These are phyloP conservation scores for Prototheca wickerhamii DNA, from an alignment of 163 green algal species.

Conservation along the genomic window DNA sequence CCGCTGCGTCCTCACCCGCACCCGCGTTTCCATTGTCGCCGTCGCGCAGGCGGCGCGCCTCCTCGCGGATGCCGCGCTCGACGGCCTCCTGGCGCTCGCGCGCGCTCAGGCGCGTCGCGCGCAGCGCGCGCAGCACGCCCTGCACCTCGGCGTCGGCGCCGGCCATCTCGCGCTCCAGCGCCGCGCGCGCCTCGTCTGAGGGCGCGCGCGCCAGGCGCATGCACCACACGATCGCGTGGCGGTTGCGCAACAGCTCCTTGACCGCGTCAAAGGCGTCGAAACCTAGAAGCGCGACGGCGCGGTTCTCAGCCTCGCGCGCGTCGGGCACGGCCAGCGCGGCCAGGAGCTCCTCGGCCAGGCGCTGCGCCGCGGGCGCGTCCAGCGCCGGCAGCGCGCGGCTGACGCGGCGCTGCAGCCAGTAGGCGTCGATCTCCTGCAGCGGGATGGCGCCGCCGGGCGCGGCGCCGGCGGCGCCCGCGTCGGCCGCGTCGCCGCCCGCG, in stretches of 20 bases:
- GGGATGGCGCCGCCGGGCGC: slow-evolving; percentile 45
- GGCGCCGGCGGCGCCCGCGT: slow-evolving; percentile 48
- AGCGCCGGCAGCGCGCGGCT: slow-evolving; percentile 53
- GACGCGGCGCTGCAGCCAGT: slow-evolving; percentile 95
- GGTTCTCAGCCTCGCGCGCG: slow-evolving; percentile 70
- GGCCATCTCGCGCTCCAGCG: slow-evolving; percentile 70
- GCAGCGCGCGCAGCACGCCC: slow-evolving; percentile 75
- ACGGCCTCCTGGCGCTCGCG: slow-evolving; percentile 80
- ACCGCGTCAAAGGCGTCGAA: slow-evolving; percentile 95
- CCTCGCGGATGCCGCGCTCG: slow-evolving; percentile 81
- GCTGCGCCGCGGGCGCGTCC: slow-evolving; percentile 64
- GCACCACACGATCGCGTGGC: slow-evolving; percentile 90
- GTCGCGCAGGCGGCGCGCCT: slow-evolving; percentile 65
- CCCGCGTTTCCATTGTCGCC: not conserved
- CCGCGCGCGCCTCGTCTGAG: slow-evolving; percentile 31
- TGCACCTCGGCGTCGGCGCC: slow-evolving; percentile 34
- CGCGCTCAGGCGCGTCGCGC: slow-evolving; percentile 69
- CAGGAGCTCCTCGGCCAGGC: slow-evolving; percentile 73
- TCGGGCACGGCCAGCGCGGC: slow-evolving; percentile 46
- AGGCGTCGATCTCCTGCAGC: slow-evolving; percentile 88
- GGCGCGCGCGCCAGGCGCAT: slow-evolving; percentile 74
- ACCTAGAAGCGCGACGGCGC: slow-evolving; percentile 81
- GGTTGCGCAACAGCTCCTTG: slow-evolving; percentile 88
- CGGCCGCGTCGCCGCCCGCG: slow-evolving; percentile 11
- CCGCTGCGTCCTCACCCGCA: not conserved